Percentiles rank a stretch among this genome's conserved stretches.
Evolutionary conservation across 495 filamentous ascomycete genomes (phyloP).

Genomic region (Aspergillus heteromorphus): DNA sequence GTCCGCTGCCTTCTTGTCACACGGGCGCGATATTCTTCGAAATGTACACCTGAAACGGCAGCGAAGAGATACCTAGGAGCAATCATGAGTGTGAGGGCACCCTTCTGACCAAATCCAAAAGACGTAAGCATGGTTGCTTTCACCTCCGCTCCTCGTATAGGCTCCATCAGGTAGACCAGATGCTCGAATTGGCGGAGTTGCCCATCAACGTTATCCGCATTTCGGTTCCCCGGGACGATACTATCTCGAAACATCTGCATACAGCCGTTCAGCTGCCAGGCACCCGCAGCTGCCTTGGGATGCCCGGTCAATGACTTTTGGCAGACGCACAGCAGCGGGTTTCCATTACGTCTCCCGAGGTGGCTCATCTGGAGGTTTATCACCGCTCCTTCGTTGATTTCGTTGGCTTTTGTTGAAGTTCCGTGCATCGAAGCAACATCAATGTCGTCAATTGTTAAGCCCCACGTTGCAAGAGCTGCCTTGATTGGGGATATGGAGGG

Average conservation of each 20-base stretch:
- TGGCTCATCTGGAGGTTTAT: constrained; percentile 94
- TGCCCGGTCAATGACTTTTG: constrained; percentile 98
- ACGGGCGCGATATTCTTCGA: constrained; percentile 55
- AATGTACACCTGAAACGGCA: constrained; percentile 49
- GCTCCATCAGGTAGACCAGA: constrained; percentile 90
- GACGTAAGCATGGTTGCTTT: constrained; percentile 98
- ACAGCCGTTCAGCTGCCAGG: constrained; percentile 98
- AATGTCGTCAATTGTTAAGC: constrained; percentile 92
- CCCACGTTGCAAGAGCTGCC: constrained; percentile 93
- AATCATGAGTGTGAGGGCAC: constrained; percentile 89
- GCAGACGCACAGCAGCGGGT: constrained; percentile 96
- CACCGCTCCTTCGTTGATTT: constrained; percentile 98
- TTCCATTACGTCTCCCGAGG: constrained; percentile 90
- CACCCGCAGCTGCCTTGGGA: constrained; percentile 97
- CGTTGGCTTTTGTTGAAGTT: constrained; percentile 95
- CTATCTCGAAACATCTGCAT: constrained; percentile 88
- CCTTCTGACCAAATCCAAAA: constrained; percentile 99
- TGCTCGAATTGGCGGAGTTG: constrained; percentile 93
- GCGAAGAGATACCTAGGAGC: constrained; percentile 94
- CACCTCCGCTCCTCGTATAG: constrained; percentile 87
- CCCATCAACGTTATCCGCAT: constrained; percentile 94
- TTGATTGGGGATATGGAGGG: constrained; percentile 86
- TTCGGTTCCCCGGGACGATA: constrained; percentile 92
- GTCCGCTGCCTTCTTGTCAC: constrained; percentile 72
- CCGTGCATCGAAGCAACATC: constrained; percentile 95